A percentile compares a stretch with the other conserved stretches of the same genome.
Evolutionary conservation across 805 yeast genomes (phyloP).

Genomic region (Kodamaea kakaduensis): DNA sequence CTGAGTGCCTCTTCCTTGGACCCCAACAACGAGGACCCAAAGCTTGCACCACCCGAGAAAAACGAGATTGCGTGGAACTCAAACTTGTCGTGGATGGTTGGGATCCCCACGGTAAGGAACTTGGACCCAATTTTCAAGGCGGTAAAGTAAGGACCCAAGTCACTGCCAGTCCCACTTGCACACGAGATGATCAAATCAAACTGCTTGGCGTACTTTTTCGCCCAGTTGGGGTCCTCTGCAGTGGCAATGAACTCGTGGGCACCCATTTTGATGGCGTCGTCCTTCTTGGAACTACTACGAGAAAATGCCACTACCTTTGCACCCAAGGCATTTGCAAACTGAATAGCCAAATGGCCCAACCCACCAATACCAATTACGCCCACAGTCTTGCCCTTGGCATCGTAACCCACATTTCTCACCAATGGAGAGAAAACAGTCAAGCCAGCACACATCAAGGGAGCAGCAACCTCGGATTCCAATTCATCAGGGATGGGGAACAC

Average conservation of each 20-base stretch:
- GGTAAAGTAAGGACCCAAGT: slow-evolving; percentile 17
- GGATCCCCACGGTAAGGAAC: slow-evolving; percentile 27
- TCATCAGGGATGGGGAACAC: slow-evolving; percentile 48
- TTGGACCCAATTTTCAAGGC: slow-evolving; percentile 22
- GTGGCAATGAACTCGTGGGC: slow-evolving; percentile 55
- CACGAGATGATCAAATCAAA: slow-evolving; percentile 49
- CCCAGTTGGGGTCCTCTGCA: slow-evolving; percentile 32
- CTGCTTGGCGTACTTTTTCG: slow-evolving; percentile 17
- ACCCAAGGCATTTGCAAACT: slow-evolving; percentile 58
- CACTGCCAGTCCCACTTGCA: slow-evolving; percentile 33
- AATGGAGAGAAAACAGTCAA: slow-evolving; percentile 52
- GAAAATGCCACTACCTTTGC: slow-evolving; percentile 60
- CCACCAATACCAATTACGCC: slow-evolving; percentile 68
- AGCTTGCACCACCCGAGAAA: slow-evolving; percentile 21
- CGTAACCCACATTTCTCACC: slow-evolving; percentile 36
- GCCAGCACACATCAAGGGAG: slow-evolving; percentile 58
- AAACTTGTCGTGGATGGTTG: slow-evolving; percentile 21
- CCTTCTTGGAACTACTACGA: slow-evolving; percentile 46
- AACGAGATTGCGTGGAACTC: slow-evolving; percentile 20
- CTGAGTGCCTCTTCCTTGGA: slow-evolving; percentile 30
- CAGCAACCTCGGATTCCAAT: slow-evolving; percentile 38
- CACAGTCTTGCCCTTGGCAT: slow-evolving; percentile 39
- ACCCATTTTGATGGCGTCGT: slow-evolving; percentile 51
- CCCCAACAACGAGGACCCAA: slow-evolving; percentile 32
- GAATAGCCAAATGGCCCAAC: slow-evolving; percentile 58